These are phyloP conservation scores for Diplocarpon mali DNA, from an alignment of 2,329 filamentous ascomycete genomes.

Conservation along the genomic window DNA sequence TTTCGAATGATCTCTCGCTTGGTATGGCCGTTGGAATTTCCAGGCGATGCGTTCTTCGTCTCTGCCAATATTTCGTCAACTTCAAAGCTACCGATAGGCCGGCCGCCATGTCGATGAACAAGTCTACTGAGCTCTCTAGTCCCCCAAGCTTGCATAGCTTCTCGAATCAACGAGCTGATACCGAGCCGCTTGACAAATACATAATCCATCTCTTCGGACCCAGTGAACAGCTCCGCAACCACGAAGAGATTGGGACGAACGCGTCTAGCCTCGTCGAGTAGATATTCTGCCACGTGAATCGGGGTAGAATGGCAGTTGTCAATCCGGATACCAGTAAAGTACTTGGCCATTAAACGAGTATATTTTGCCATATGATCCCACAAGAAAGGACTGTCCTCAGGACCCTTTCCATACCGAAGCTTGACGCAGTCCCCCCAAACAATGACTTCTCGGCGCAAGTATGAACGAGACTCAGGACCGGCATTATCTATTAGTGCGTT, in stretches of 20 bases:
- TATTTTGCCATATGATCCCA: slow-evolving; percentile 97
- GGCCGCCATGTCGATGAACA: slow-evolving; percentile 85
- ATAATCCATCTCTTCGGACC: slow-evolving; percentile 92
- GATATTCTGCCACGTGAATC: slow-evolving; percentile 84
- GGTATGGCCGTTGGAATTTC: slow-evolving; percentile 23
- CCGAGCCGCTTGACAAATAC: slow-evolving; percentile 90
- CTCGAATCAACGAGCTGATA: slow-evolving; percentile 81
- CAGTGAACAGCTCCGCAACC: slow-evolving; percentile 90
- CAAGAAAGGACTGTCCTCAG: slow-evolving; percentile 79
- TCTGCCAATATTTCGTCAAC: slow-evolving; percentile 70
- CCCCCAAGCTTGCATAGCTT: slow-evolving; percentile 98
- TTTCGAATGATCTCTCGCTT: slow-evolving; percentile 50
- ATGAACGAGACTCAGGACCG: slow-evolving; percentile 79
- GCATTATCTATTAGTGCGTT: slow-evolving; percentile 92
- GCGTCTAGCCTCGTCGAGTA: slow-evolving; percentile 84
- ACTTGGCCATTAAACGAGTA: slow-evolving; percentile 82
- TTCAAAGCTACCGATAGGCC: slow-evolving; percentile 94
- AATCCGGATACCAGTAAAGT: slow-evolving; percentile 90
- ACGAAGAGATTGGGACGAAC: slow-evolving; percentile 83
- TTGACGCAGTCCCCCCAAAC: slow-evolving; percentile 99
- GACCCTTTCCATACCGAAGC: slow-evolving; percentile 72
- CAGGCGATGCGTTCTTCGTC: slow-evolving; percentile 32
- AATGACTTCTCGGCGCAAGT: slow-evolving; percentile 90
- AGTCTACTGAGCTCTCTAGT: slow-evolving; percentile 85
- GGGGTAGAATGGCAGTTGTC: slow-evolving; percentile 98